Conservation (phyloP, 495 filamentous ascomycete species). For the Evansstolkia leycettana region DNA sequence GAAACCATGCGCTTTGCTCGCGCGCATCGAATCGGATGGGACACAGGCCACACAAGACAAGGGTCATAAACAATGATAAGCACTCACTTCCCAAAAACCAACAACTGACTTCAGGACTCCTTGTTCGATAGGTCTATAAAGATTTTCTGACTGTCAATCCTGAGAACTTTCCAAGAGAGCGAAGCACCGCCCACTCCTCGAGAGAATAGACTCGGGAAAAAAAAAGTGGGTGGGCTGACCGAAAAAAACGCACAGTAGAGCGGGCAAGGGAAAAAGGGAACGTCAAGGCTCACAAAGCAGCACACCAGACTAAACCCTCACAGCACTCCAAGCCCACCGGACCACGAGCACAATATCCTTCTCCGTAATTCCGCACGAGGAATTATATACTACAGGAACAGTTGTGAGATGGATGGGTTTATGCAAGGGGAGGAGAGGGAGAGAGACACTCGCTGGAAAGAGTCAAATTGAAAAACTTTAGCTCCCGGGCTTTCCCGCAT, state of each 20-base stretch:
- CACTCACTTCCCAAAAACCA: conserved; percentile 21
- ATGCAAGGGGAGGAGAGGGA: conserved; percentile 5
- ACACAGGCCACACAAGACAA: conserved; percentile 1
- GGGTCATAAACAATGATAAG: conserved; percentile 3
- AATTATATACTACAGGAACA: too few species aligned
- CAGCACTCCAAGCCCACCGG: conserved; percentile 17
- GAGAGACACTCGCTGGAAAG: conserved; percentile 6
- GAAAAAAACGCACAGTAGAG: conserved; percentile 8
- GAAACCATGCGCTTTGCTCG: too few species aligned
- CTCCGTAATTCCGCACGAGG: neutral
- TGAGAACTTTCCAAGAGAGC: conserved; percentile 24
- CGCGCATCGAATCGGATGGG: conserved; percentile 5
- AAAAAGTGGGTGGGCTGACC: conserved; percentile 16
- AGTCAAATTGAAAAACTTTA: conserved; percentile 10
- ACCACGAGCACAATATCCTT: conserved; percentile 5
- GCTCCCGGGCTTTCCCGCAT: conserved; percentile 35
- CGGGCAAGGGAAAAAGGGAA: conserved; percentile 4
- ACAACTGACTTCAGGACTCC: conserved; percentile 10
- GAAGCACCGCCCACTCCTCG: conserved; percentile 12
- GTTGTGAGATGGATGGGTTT: neutral
- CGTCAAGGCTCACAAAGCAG: conserved; percentile 8
- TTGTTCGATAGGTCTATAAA: conserved; percentile 12
- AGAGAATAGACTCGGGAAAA: conserved; percentile 9
- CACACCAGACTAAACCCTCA: conserved; percentile 10
- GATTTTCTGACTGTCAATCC: conserved; percentile 14